Evolutionary conservation across 2,329 filamentous ascomycete genomes (phyloP), one percentile per base, ranked within the genome.

Genomic region (Ophiostoma tasmaniense): DNA sequence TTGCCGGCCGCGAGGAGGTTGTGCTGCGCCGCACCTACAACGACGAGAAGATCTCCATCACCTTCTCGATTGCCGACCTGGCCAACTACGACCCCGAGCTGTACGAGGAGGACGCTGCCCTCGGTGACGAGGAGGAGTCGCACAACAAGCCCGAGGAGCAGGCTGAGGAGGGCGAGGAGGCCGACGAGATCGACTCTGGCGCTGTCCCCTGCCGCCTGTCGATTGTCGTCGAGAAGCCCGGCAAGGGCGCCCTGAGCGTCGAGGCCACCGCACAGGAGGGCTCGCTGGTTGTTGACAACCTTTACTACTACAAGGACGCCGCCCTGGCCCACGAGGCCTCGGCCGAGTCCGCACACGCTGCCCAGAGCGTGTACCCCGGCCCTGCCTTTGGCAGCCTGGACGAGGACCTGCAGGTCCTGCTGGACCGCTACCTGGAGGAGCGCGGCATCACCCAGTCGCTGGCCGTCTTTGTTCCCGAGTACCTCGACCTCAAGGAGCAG

Each of bases 401-500:
- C 77, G 93, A 97, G 82, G 94, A 98, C 78, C 87, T 99, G 62
- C 94, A 98, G 84, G 85, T 92, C 68, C 85, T 97, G 75, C 85
- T 98, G 78, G 94, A 98, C 85, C 88, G 90, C 75, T 99, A 94
- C 82, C 86, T 99, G 72, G 93, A 97, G 80, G 95, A 97, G 85
- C 88, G 95, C 75, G 95, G 94, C 73, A 87, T 99, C 80, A 92
- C 94, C 76, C 89, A 90, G 75, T 87, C 89, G 70, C 86, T 99
- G 75, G 94, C 93, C 68, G 82, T 93, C 74, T 97, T 98, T 80
- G 89, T 96, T 62, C 92, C 93, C 50, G 93, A 98, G 79, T 99
- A 97, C 82, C 93, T 98, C 76, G 93, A 98, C 78, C 87, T 91
- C 81, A 99, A 99, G 89, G 95, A 99, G 87, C 94, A 98, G 87